These are phyloP conservation scores for Spinellus fusiger DNA, from an alignment of 192 early-diverging fungal genomes.

Conservation along the genomic window DNA sequence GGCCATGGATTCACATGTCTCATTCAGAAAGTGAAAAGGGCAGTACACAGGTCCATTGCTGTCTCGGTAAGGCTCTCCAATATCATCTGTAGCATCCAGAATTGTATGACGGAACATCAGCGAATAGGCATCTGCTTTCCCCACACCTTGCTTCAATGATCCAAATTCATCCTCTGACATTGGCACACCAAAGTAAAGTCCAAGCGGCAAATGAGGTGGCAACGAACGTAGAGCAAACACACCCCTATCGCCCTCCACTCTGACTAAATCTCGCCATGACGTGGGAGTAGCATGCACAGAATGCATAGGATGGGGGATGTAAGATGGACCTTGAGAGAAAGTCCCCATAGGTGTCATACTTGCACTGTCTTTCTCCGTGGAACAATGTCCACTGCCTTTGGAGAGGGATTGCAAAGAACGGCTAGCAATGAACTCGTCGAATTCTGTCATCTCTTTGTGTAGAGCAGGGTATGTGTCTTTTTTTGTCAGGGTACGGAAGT, in stretches of 20 bases:
- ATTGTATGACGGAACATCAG: constrained; percentile 86
- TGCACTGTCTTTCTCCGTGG: too few relatives aligned
- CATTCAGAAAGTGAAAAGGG: constrained; percentile 94
- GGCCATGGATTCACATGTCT: constrained; percentile 46
- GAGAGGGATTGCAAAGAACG: too few relatives aligned
- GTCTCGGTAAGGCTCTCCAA: constrained; percentile 70
- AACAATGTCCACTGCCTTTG: too few relatives aligned
- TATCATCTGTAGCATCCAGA: constrained; percentile 81
- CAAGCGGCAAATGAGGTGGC: constrained; percentile 67
- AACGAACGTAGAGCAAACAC: constrained; percentile 64
- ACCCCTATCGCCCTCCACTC: constrained; percentile 41
- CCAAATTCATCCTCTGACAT: constrained; percentile 95
- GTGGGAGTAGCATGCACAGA: not conserved
- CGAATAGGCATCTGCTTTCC: constrained; percentile 52
- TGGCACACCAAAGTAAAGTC: constrained; percentile 93
- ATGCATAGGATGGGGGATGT: too few relatives aligned
- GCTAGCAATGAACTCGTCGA: constrained; percentile 18
- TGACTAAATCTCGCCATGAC: constrained; percentile 36
- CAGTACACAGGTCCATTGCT: constrained; percentile 55
- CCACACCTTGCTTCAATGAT: constrained; percentile 71
- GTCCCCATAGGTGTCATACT: too few relatives aligned
- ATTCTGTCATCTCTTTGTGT: constrained; percentile 6
- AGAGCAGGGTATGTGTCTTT: constrained; percentile 11
- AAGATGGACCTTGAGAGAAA: too few relatives aligned
- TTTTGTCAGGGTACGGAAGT: constrained; percentile 61